These are phyloP conservation scores for Tremellales sp. DNA, from an alignment of 1,284 basidiomycete species.

Conservation along the genomic window DNA sequence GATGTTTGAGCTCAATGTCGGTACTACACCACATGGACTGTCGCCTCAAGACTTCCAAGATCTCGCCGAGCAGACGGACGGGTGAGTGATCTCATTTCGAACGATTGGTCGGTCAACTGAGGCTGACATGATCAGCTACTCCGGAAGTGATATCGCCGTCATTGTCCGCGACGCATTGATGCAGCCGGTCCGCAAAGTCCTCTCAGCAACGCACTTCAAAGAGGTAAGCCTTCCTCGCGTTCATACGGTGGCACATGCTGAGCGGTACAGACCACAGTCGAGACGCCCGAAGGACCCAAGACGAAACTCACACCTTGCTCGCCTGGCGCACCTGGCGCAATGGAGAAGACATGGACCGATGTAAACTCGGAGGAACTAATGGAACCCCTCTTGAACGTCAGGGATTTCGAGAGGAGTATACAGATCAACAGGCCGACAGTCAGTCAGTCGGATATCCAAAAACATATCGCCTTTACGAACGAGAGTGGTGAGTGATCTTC, in stretches of 20 bases:
- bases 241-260: neutral
- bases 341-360: slow-evolving; percentile 91
- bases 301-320: slow-evolving; percentile 84
- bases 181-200: slow-evolving; percentile 96
- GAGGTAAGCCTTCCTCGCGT: slow-evolving; percentile 39
- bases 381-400: slow-evolving; percentile 73
- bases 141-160: slow-evolving; percentile 92
- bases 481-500: slow-evolving; percentile 61
- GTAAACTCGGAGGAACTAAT: slow-evolving; percentile 83
- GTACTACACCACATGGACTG: slow-evolving; percentile 84
- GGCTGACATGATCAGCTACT: slow-evolving; percentile 58
- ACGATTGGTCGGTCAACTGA: neutral
- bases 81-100: slow-evolving; percentile 53
- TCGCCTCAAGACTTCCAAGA: slow-evolving; percentile 71
- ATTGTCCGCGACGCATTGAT: slow-evolving; percentile 95
- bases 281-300: slow-evolving; percentile 51
- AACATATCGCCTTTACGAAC: slow-evolving; percentile 87
- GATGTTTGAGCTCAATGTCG: slow-evolving; percentile 97
- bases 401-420: slow-evolving; percentile 83
- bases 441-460: slow-evolving; percentile 79
- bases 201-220: slow-evolving; percentile 94
- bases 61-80: slow-evolving; percentile 83
- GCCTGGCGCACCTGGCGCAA: slow-evolving; percentile 79
- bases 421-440: slow-evolving; percentile 84
- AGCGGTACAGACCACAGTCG: slow-evolving; percentile 45